phyloP scores from a whole-genome alignment of 2,329 filamentous ascomycete species.

The Colletotrichum lindemuthianum region DNA sequence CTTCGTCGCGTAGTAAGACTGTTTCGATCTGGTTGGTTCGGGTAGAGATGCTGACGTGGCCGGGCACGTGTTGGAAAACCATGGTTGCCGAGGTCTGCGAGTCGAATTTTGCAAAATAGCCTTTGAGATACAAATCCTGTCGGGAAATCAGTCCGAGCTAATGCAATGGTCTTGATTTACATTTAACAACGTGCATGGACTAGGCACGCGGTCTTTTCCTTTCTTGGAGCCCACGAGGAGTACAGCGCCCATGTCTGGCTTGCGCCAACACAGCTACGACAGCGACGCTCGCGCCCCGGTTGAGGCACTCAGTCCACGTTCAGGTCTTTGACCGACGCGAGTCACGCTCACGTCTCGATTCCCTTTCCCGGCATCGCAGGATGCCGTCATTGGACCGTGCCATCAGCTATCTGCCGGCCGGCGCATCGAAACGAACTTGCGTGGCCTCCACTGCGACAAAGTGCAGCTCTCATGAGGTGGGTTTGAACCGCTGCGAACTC shows the following conservation, averaged over 20 bases:
- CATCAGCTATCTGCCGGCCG: not conserved
- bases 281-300: not conserved
- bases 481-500: too few species aligned
- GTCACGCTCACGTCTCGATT: not conserved
- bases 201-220: too few species aligned
- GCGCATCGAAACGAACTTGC: too few species aligned
- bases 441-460: too few species aligned
- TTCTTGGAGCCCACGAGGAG: not conserved
- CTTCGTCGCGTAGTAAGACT: constrained; percentile 1
- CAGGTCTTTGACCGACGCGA: not conserved
- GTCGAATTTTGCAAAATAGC: not conserved
- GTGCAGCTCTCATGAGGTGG: too few species aligned
- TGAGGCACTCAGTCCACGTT: not conserved
- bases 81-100: not conserved
- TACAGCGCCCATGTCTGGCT: not conserved
- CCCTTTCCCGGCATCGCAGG: too few species aligned
- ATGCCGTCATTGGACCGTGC: not conserved
- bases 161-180: too few species aligned
- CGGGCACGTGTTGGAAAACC: not conserved
- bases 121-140: not conserved
- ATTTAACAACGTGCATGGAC: too few species aligned
- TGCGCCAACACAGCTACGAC: too few species aligned
- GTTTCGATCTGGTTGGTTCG: not conserved
- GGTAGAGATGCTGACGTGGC: not conserved
- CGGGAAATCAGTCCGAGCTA: too few species aligned